A percentile compares a stretch with the other conserved stretches of the same genome.
phyloP scores from a whole-genome alignment of 2,329 filamentous ascomycete genomes.

The Pseudonectria foliicola region DNA sequence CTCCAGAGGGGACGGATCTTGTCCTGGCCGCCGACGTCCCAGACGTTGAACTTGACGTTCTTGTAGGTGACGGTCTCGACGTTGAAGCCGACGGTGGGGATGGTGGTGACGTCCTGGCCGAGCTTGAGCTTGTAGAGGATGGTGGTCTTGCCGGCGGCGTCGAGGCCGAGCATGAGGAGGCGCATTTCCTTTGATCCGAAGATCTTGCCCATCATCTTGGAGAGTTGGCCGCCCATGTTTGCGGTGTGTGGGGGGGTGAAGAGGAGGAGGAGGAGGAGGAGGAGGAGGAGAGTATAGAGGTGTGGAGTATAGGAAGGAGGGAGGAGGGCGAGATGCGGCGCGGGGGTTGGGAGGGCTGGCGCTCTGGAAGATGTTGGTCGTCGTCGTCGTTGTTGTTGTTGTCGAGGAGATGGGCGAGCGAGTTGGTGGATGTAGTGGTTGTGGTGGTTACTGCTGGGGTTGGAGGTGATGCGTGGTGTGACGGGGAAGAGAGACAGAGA shows the following conservation, averaged over 20 bases:
- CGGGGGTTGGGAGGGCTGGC: too few species aligned
- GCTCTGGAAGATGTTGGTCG: too few species aligned
- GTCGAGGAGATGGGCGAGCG: too few species aligned
- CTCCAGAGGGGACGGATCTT: slow-evolving; percentile 97
- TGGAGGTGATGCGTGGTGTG: too few species aligned
- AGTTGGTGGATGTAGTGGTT: too few species aligned
- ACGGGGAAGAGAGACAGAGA: too few species aligned
- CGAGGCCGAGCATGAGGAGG: slow-evolving; percentile 93
- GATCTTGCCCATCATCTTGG: slow-evolving; percentile 96
- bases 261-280: not conserved
- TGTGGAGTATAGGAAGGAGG: too few species aligned
- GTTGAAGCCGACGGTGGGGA: slow-evolving; percentile 98
- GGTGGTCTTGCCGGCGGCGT: slow-evolving; percentile 97
- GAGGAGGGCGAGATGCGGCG: too few species aligned
- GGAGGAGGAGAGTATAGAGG: too few species aligned
- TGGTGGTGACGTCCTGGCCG: slow-evolving; percentile 95
- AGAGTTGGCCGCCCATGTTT: slow-evolving; percentile 87
- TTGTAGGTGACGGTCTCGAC: slow-evolving; percentile 98
- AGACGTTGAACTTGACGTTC: slow-evolving; percentile 99
- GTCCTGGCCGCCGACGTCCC: slow-evolving; percentile 98
- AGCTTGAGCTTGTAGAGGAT: slow-evolving; percentile 99
- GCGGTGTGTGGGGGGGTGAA: slow-evolving; percentile 10
- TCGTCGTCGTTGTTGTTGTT: too few species aligned
- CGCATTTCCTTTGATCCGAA: slow-evolving; percentile 99
- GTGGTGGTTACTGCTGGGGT: too few species aligned